These are phyloP conservation scores for Emydomyces testavorans DNA, from an alignment of 2,329 filamentous ascomycete genomes.

Conservation along the genomic window DNA sequence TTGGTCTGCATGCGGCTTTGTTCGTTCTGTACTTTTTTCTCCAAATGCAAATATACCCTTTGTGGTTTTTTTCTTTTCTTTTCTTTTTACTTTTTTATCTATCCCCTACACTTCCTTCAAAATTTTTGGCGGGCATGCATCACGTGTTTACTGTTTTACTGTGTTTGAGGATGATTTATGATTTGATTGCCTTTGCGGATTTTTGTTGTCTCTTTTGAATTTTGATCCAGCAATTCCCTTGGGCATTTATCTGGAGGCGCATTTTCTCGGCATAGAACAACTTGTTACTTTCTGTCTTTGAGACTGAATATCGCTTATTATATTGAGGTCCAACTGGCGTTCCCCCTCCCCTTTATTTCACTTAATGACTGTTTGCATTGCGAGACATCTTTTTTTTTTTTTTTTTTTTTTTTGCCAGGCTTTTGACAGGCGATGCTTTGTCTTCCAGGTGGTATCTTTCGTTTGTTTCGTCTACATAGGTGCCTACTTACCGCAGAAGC, in stretches of 20 bases:
- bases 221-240: constrained; percentile 16
- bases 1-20: constrained; percentile 4
- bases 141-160: constrained; percentile 7
- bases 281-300: neutral
- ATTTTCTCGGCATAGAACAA: constrained; percentile 15
- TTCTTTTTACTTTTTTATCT: constrained; percentile 10
- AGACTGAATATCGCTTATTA: constrained; percentile 1
- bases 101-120: neutral
- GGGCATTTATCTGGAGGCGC: constrained; percentile 19
- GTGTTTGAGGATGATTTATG: constrained; percentile 21
- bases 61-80: constrained; percentile 17
- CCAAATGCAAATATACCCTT: constrained; percentile 26
- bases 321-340: constrained; percentile 1
- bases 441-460: neutral
- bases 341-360: constrained; percentile 1
- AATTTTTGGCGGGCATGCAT: neutral
- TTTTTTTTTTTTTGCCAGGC: neutral
- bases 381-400: too few species aligned
- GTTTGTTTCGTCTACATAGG: neutral
- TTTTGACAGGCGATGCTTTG: neutral
- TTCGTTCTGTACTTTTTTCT: constrained; percentile 10
- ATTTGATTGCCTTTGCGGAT: constrained; percentile 17
- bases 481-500: neutral
- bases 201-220: constrained; percentile 14
- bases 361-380: constrained; percentile 5